Evolutionary conservation across 176 grass and related monocot genomes (phyloP), one percentile per base, ranked within the genome.

Genomic region (Tillandsia leiboldiana): DNA sequence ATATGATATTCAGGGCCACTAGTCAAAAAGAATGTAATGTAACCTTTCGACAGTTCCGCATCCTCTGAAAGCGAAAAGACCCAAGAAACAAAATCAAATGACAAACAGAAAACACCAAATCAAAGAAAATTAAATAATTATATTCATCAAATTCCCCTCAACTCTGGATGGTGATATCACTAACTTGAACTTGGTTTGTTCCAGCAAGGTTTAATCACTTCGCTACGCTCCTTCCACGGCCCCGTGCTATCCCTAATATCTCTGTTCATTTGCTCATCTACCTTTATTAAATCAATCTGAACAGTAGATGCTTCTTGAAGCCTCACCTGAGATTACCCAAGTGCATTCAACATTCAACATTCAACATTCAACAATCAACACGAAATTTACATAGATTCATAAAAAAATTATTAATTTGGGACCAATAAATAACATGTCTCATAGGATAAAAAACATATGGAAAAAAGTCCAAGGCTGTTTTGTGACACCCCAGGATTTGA

Each of bases 201-300:
- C 86, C 86, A 99, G 61, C 94, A 99, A 50, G 84, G 84, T 29
- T 78, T 90, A 72, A 90, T 68, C 56, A 84, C 82, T 86, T 78
- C 76, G 1, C 64, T 70, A 42, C 63, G 26, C 6, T 79, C 81
- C 70, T 74, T 78, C 49, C 48, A 71, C 63, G 79, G 47, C 13
- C 80, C 81, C 22, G 79, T 53, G 59, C 51, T 77, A 70, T 20
- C 63, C 23, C 11, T 69, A 48, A 77, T 48, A 3, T 11, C 20
- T 51, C 72, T 42, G 48, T 49, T 47, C 27, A 78, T 72, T 70
- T 63, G 51, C 64, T 92, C 84, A 50, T 77, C 78, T 11, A 83
- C 53, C 68, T 76, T 89, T 62, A 85, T 56, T 7, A 68, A 54
- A 70, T 73, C 75, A 24, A 71, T 73, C 72, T 78, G 69, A 50